Evolutionary conservation across 2,329 filamentous ascomycete species (phyloP).

Genomic region (Ascochyta viciae-villosae): DNA sequence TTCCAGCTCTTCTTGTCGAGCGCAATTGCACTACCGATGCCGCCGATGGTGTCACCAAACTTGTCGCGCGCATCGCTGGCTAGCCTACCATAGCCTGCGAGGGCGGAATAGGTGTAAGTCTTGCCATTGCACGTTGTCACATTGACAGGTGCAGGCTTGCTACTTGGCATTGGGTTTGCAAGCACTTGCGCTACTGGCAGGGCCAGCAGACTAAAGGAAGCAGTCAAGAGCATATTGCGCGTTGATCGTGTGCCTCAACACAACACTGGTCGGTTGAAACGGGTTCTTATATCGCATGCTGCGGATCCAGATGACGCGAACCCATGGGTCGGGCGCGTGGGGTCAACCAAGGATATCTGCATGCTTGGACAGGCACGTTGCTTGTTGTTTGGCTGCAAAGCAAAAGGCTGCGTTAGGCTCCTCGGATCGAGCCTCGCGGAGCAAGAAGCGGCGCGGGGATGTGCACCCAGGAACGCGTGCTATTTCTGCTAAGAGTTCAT

Average conservation of each 20-base stretch:
- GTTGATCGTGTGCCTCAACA: constrained; percentile 9
- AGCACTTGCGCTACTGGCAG: constrained; percentile 23
- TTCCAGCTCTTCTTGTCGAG: constrained; percentile 67
- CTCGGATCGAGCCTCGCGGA: constrained; percentile 7
- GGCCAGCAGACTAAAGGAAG: constrained; percentile 25
- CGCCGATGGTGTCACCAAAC: constrained; percentile 72
- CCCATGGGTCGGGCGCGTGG: constrained; percentile 11
- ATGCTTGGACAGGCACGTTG: constrained; percentile 21
- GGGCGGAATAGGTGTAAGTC: constrained; percentile 69
- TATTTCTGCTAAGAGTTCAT: constrained; percentile 11
- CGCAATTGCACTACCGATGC: constrained; percentile 71
- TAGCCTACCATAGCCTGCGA: constrained; percentile 72
- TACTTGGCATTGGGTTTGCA: constrained; percentile 25
- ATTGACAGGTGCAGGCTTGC: constrained; percentile 25
- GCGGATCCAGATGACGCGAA: constrained; percentile 17
- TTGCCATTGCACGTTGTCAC: constrained; percentile 64
- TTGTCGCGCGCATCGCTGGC: constrained; percentile 67
- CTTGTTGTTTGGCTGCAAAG: constrained; percentile 24
- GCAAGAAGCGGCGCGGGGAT: constrained; percentile 16
- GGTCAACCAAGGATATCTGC: background rate
- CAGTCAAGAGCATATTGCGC: constrained; percentile 29
- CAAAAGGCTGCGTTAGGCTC: background rate
- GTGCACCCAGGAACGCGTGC: constrained; percentile 19
- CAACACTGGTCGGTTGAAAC: background rate
- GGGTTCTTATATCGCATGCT: constrained; percentile 19